These are phyloP conservation scores for Helotiales sp. DNA, from an alignment of 2,329 filamentous ascomycete species.

Conservation along the genomic window DNA sequence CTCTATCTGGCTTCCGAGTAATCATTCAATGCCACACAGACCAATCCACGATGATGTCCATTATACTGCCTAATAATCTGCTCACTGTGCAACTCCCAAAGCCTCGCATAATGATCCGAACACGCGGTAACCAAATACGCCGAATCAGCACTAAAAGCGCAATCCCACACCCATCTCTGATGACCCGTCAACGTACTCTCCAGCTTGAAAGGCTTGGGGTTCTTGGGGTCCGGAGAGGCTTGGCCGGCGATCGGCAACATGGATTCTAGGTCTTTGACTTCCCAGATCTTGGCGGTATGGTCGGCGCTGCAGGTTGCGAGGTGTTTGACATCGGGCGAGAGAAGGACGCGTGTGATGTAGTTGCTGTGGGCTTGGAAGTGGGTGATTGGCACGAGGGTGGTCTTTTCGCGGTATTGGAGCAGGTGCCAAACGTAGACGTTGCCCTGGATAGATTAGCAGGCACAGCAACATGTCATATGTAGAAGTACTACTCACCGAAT, in stretches of 20 bases:
- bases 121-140: conserved; percentile 78
- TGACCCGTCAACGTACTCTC: conserved; percentile 74
- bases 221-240: conserved; percentile 43
- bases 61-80: conserved; percentile 77
- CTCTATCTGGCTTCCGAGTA: conserved; percentile 32
- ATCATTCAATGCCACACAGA: conserved; percentile 34
- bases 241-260: conserved; percentile 43
- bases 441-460: conserved; percentile 60
- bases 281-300: conserved; percentile 94
- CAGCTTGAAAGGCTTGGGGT: conserved; percentile 62
- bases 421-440: conserved; percentile 98
- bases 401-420: conserved; percentile 71
- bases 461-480: not conserved
- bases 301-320: conserved; percentile 77
- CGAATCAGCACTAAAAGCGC: conserved; percentile 74
- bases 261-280: conserved; percentile 73
- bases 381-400: conserved; percentile 72
- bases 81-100: conserved; percentile 74
- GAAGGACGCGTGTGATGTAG: conserved; percentile 75
- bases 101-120: conserved; percentile 72
- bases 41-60: conserved; percentile 69
- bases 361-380: conserved; percentile 74
- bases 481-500: conserved; percentile 63
- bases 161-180: conserved; percentile 82
- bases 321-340: conserved; percentile 76